phyloP scores from a whole-genome alignment of 371 early-diverging fungal species.

The Apophysomyces elegans region DNA sequence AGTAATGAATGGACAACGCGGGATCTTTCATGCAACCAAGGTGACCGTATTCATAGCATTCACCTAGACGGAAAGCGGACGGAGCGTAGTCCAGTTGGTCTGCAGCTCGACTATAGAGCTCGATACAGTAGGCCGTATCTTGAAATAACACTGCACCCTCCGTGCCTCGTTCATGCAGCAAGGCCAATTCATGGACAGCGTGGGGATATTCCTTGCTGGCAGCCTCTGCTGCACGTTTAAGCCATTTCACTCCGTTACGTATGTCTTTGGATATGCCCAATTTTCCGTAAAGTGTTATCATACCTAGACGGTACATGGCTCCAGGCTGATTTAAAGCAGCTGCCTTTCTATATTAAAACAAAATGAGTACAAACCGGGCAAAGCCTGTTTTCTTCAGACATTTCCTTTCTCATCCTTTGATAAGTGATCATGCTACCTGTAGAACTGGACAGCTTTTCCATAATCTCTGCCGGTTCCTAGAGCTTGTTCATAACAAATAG shows the following conservation, averaged over 20 bases:
- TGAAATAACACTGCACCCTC: conserved; percentile 60
- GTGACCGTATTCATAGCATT: conserved; percentile 73
- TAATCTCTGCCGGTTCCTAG: conserved; percentile 50
- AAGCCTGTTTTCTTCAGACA: too few species aligned
- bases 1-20: conserved; percentile 66
- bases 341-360: conserved; percentile 42
- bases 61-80: conserved; percentile 71
- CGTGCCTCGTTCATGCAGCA: conserved; percentile 59
- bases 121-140: conserved; percentile 65
- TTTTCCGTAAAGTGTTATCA: conserved; percentile 61
- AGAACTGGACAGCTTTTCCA: conserved; percentile 56
- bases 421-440: conserved; percentile 30
- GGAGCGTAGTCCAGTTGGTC: conserved; percentile 53
- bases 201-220: conserved; percentile 67
- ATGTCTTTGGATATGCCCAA: conserved; percentile 51
- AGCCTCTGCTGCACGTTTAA: conserved; percentile 62
- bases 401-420: neutral
- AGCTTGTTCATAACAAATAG: conserved; percentile 58
- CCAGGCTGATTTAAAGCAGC: conserved; percentile 61
- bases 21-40: conserved; percentile 69
- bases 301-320: conserved; percentile 64
- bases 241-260: conserved; percentile 72
- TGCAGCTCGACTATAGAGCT: conserved; percentile 58
- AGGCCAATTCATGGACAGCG: conserved; percentile 67
- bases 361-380: neutral